Percentiles rank a stretch among this genome's conserved stretches.
Evolutionary conservation across 2,329 filamentous ascomycete genomes (phyloP).

Genomic region (Stagonosporopsis cucurbitacearum): DNA sequence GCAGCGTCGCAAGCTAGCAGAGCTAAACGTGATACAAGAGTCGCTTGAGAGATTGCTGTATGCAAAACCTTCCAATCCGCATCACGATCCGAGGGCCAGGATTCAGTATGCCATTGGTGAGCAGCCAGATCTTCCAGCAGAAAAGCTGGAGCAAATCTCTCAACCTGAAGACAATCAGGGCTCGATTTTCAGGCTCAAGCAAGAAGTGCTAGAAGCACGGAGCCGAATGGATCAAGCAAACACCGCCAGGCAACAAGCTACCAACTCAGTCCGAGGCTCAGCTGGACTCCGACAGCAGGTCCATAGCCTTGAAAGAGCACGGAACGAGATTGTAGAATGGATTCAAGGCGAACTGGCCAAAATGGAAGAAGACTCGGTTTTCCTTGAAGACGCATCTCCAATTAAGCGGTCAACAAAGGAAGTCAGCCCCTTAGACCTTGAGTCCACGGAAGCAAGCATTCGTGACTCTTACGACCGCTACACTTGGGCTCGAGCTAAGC

Average conservation of each 20-base stretch:
- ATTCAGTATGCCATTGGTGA: conserved; percentile 44
- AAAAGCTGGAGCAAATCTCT: conserved; percentile 36
- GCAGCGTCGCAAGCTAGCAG: conserved; percentile 54
- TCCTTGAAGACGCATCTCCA: conserved; percentile 44
- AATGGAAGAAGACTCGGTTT: conserved; percentile 46
- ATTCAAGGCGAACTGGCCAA: conserved; percentile 58
- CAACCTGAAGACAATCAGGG: conserved; percentile 31
- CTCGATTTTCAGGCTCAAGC: conserved; percentile 47
- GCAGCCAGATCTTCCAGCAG: conserved; percentile 47
- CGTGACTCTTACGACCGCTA: conserved; percentile 43
- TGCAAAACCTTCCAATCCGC: conserved; percentile 42
- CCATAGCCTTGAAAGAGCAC: conserved; percentile 52
- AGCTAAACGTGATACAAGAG: conserved; percentile 56
- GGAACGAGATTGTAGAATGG: conserved; percentile 59
- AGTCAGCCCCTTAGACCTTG: conserved; percentile 19
- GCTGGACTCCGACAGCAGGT: conserved; percentile 40
- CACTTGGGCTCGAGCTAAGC: conserved; percentile 27
- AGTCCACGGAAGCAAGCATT: conserved; percentile 34
- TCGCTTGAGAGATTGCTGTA: conserved; percentile 50
- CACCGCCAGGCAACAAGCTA: conserved; percentile 25
- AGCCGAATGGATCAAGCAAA: conserved; percentile 42
- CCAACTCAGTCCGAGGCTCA: neutral
- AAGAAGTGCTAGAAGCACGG: conserved; percentile 47
- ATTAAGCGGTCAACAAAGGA: conserved; percentile 30
- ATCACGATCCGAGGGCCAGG: conserved; percentile 34